Percentiles rank a stretch among this genome's conserved stretches.
phyloP scores from a whole-genome alignment of 2,329 filamentous ascomycete genomes.

The Pseudogymnoascus sp. region DNA sequence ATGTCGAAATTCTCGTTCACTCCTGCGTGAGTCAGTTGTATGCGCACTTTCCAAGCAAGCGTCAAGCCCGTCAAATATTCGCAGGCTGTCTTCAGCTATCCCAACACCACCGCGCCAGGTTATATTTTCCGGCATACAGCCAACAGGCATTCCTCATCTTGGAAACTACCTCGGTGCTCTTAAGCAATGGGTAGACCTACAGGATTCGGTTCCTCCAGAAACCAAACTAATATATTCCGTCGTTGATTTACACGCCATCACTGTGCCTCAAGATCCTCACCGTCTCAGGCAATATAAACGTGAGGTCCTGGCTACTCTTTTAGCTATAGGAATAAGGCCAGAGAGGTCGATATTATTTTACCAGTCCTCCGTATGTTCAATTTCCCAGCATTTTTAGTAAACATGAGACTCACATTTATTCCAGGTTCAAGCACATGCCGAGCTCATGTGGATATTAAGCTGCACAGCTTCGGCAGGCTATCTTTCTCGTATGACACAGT shows the following conservation, averaged over 20 bases:
- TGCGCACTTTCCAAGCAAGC: constrained; percentile 1
- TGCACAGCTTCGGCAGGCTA: constrained; percentile 89
- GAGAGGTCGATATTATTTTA: constrained; percentile 72
- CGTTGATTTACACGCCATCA: constrained; percentile 92
- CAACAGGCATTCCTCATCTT: constrained; percentile 86
- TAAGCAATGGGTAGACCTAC: constrained; percentile 75
- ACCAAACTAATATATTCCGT: constrained; percentile 74
- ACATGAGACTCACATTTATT: background rate
- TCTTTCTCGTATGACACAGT: constrained; percentile 97
- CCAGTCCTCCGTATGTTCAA: constrained; percentile 60
- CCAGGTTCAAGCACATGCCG: constrained; percentile 69
- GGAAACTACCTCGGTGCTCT: constrained; percentile 94
- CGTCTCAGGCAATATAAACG: constrained; percentile 58
- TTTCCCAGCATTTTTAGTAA: background rate
- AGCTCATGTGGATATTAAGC: constrained; percentile 95
- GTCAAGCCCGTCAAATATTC: constrained; percentile 1
- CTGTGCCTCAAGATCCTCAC: constrained; percentile 59
- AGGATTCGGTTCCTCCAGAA: constrained; percentile 50
- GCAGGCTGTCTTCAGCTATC: background rate
- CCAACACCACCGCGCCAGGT: constrained; percentile 31
- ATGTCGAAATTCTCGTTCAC: background rate
- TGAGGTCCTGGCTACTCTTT: constrained; percentile 69
- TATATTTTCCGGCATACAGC: constrained; percentile 95
- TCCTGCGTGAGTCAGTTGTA: background rate
- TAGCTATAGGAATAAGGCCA: constrained; percentile 79